Percentiles rank a stretch among this genome's conserved stretches.
Conservation (phyloP, 192 early-diverging fungal genomes). For the Backusella sp. region DNA sequence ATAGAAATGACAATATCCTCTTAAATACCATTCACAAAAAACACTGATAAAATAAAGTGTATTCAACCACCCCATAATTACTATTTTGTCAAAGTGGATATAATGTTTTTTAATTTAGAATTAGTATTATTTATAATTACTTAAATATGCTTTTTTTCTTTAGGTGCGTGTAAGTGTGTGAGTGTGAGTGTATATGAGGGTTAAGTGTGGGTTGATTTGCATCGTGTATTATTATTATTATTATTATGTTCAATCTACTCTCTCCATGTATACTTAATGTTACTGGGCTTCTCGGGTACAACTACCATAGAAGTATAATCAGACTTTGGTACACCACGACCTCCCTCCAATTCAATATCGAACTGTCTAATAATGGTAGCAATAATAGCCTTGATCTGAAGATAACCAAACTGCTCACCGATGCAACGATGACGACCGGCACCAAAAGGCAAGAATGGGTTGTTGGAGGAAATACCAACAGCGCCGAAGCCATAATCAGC, state of each 20-base stretch:
- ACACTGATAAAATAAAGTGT: neutral
- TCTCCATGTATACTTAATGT: conserved; percentile 50
- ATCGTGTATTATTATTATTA: neutral
- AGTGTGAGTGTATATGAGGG: neutral
- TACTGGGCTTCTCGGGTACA: conserved; percentile 69
- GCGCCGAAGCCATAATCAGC: conserved; percentile 78
- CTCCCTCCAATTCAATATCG: conserved; percentile 62
- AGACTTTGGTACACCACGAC: conserved; percentile 71
- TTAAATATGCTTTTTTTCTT: conserved; percentile 4
- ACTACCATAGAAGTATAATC: conserved; percentile 95
- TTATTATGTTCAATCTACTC: conserved; percentile 10
- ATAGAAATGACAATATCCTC: neutral
- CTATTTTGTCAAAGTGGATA: neutral
- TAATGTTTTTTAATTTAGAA: neutral
- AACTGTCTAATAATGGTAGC: conserved; percentile 79
- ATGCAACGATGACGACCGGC: conserved; percentile 98
- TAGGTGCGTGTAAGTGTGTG: neutral
- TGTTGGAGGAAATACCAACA: conserved; percentile 65
- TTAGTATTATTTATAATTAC: conserved; percentile 6
- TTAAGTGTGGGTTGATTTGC: neutral
- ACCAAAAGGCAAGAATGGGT: conserved; percentile 94
- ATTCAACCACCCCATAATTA: neutral
- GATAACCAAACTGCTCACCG: conserved; percentile 93
- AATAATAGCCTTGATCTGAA: conserved; percentile 95
- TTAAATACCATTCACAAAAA: neutral